A percentile compares a stretch with the other conserved stretches of the same genome.
These are phyloP conservation scores for Sugiyamaella lignohabitans DNA, from an alignment of 805 yeast species.

Conservation along the genomic window DNA sequence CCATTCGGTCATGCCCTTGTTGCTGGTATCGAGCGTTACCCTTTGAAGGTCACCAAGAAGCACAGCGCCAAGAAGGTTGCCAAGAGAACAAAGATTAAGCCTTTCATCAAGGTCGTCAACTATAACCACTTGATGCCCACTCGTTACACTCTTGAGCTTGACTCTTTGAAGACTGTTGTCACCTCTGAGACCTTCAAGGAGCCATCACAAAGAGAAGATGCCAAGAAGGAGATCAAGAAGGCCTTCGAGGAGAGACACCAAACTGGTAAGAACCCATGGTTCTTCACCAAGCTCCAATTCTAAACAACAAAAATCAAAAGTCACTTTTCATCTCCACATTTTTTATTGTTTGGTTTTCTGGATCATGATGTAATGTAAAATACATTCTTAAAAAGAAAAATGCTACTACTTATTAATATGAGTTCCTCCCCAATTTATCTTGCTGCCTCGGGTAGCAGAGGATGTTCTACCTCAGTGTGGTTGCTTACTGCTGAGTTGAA, in stretches of 20 bases:
- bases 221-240: constrained; percentile 97
- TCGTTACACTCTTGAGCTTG: constrained; percentile 97
- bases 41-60: constrained; percentile 91
- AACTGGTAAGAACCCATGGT: constrained; percentile 99
- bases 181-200: constrained; percentile 91
- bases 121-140: constrained; percentile 99
- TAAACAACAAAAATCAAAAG: constrained; percentile 34
- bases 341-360: not conserved
- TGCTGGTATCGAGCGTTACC: constrained; percentile 98
- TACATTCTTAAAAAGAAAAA: constrained; percentile 4
- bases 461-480: too few species aligned
- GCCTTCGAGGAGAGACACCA: constrained; percentile 98
- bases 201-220: constrained; percentile 98
- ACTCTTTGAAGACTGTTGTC: constrained; percentile 84
- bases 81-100: constrained; percentile 97
- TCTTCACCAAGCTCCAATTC: constrained; percentile 95
- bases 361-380: not conserved
- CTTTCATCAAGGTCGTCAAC: constrained; percentile 98
- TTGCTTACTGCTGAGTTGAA: too few species aligned
- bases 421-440: too few species aligned
- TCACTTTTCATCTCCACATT: not conserved
- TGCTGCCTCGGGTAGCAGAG: too few species aligned
- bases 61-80: constrained; percentile 95
- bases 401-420: too few species aligned
- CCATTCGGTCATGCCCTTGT: constrained; percentile 99